Conservation (phyloP, 768 basidiomycete genomes). For the Tephrocybe sp. region DNA sequence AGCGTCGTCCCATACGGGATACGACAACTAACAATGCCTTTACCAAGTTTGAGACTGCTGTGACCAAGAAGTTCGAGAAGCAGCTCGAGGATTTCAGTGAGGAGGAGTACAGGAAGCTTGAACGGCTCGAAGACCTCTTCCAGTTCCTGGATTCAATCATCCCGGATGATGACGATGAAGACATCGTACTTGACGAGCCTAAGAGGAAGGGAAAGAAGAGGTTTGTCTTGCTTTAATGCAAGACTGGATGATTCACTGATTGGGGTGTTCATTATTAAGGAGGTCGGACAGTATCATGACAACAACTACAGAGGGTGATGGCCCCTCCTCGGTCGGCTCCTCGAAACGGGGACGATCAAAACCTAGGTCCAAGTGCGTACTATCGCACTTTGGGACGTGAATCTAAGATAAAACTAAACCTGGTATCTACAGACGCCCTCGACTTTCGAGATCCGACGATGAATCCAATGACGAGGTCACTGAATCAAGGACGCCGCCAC, state of each 20-base stretch:
- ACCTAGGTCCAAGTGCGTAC: constrained; percentile 41
- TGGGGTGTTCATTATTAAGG: constrained; percentile 29
- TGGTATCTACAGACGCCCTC: constrained; percentile 43
- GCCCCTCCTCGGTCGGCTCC: constrained; percentile 33
- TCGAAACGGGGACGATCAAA: constrained; percentile 30
- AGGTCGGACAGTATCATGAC: constrained; percentile 61
- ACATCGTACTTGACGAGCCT: constrained; percentile 36
- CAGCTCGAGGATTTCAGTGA: constrained; percentile 73
- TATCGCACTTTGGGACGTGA: no score
- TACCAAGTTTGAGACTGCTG: constrained; percentile 60
- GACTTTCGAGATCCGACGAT: constrained; percentile 54
- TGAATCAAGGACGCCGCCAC: constrained; percentile 32
- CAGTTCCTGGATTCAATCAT: constrained; percentile 72
- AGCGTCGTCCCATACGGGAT: constrained; percentile 52
- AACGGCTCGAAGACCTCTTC: constrained; percentile 63
- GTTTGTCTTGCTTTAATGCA: constrained; percentile 22
- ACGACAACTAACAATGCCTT: constrained; percentile 66
- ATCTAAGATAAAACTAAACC: neutral
- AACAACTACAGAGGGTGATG: constrained; percentile 37
- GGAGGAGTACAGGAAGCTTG: constrained; percentile 66
- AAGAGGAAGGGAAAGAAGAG: constrained; percentile 50
- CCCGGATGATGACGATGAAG: constrained; percentile 64
- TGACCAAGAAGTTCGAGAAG: constrained; percentile 72
- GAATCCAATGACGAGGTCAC: constrained; percentile 39
- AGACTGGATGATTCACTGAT: neutral